Evolutionary conservation across 2,329 filamentous ascomycete species (phyloP).

Genomic region (Diplodia scrobiculata): DNA sequence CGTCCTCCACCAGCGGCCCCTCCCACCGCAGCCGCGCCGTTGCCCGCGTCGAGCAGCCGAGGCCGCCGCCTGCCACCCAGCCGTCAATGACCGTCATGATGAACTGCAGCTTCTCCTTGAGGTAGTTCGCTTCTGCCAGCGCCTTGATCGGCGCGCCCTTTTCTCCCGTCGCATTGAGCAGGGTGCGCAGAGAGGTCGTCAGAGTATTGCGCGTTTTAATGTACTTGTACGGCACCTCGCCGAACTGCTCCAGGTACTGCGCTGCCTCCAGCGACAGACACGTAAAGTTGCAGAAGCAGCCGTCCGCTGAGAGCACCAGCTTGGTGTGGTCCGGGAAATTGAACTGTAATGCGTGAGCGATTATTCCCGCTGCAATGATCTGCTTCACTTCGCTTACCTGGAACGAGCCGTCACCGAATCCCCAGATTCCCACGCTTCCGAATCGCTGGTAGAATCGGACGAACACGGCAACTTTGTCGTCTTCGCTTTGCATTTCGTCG

Average conservation of each 20-base stretch:
- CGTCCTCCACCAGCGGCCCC: slow-evolving; percentile 49
- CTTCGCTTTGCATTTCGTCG: slow-evolving; percentile 47
- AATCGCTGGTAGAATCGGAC: slow-evolving; percentile 81
- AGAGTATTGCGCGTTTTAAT: slow-evolving; percentile 71
- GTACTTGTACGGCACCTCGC: slow-evolving; percentile 64
- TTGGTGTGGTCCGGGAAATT: slow-evolving; percentile 90
- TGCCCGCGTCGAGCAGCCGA: slow-evolving; percentile 55
- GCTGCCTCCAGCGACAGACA: slow-evolving; percentile 73
- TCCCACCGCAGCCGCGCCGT: slow-evolving; percentile 48
- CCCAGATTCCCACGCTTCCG: slow-evolving; percentile 79
- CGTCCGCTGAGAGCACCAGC: slow-evolving; percentile 72
- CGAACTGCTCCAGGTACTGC: slow-evolving; percentile 63
- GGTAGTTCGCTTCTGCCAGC: slow-evolving; percentile 67
- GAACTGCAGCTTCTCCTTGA: slow-evolving; percentile 74
- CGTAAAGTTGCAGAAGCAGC: slow-evolving; percentile 76
- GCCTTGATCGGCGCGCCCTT: slow-evolving; percentile 57
- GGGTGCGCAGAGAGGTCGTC: slow-evolving; percentile 70
- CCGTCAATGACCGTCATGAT: slow-evolving; percentile 68
- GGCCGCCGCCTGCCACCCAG: slow-evolving; percentile 69
- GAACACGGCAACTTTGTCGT: slow-evolving; percentile 46
- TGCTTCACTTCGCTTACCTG: slow-evolving; percentile 55
- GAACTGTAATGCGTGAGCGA: slow-evolving; percentile 57
- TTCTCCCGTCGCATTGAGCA: slow-evolving; percentile 63
- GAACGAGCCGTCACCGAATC: slow-evolving; percentile 76
- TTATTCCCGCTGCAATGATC: not conserved